A percentile compares a stretch with the other conserved stretches of the same genome.
These are phyloP conservation scores for Nemania diffusa DNA, from an alignment of 2,329 filamentous ascomycete species.

Conservation along the genomic window DNA sequence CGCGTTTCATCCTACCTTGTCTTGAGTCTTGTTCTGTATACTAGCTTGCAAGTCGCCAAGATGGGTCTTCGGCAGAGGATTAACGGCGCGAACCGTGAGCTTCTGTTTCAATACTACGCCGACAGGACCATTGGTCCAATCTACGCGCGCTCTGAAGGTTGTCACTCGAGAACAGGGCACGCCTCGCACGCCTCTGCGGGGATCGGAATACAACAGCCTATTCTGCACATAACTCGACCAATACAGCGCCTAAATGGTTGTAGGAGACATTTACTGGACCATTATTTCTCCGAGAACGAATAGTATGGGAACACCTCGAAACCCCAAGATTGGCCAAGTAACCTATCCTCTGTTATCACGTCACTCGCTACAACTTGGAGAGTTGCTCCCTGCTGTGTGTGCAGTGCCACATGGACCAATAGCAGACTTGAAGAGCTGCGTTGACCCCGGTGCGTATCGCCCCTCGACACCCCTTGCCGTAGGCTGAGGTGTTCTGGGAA, in stretches of 20 bases:
- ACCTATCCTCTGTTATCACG: conserved; percentile 7
- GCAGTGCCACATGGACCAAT: conserved; percentile 40
- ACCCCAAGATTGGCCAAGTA: background rate
- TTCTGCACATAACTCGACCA: too few species aligned
- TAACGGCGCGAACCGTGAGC: conserved; percentile 16
- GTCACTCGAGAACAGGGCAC: conserved; percentile 3
- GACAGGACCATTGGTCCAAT: conserved; percentile 9
- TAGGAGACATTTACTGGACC: background rate
- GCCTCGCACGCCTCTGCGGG: background rate
- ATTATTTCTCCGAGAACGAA: conserved; percentile 4
- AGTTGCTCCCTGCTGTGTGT: conserved; percentile 10
- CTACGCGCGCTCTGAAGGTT: conserved; percentile 3
- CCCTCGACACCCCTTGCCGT: conserved; percentile 30
- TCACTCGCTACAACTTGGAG: conserved; percentile 30
- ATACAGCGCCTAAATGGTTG: conserved; percentile 12
- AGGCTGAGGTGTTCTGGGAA: conserved; percentile 33
- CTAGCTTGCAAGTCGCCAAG: conserved; percentile 1
- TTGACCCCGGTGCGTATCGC: conserved; percentile 34
- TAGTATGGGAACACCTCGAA: background rate
- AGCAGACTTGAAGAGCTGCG: conserved; percentile 29
- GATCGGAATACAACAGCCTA: conserved; percentile 13
- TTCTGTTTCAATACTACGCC: conserved; percentile 2
- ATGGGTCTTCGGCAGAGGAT: conserved; percentile 4
- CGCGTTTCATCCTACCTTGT: conserved; percentile 25
- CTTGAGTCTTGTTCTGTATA: background rate